A percentile compares a stretch with the other conserved stretches of the same genome.
These are phyloP conservation scores for Termitomyces sp. DNA, from an alignment of 768 basidiomycete genomes.

Conservation along the genomic window DNA sequence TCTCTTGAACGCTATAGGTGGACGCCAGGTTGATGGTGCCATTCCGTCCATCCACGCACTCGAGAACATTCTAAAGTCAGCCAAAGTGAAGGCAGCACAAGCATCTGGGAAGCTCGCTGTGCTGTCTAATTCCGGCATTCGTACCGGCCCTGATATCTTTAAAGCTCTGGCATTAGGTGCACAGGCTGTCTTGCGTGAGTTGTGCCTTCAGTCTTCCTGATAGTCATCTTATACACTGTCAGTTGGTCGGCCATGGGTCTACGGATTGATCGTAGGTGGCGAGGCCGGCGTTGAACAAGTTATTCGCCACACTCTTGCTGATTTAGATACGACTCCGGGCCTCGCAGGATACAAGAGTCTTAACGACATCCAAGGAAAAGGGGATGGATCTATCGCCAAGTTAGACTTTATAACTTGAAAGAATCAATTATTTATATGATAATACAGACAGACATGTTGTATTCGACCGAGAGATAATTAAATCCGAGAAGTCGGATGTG, in stretches of 20 bases:
- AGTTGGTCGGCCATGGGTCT: slow-evolving; percentile 77
- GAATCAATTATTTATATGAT: no score
- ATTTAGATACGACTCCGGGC: slow-evolving; percentile 61
- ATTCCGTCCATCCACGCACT: slow-evolving; percentile 71
- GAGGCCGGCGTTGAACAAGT: slow-evolving; percentile 75
- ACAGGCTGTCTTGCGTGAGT: slow-evolving; percentile 70
- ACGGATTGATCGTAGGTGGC: slow-evolving; percentile 65
- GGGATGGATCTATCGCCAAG: slow-evolving; percentile 43
- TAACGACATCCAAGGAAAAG: slow-evolving; percentile 58
- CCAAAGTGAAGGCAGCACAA: slow-evolving; percentile 53
- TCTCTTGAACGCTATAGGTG: slow-evolving; percentile 34
- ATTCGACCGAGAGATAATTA: background rate
- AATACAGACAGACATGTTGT: no score
- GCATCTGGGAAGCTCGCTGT: slow-evolving; percentile 56
- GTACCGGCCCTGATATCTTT: slow-evolving; percentile 78
- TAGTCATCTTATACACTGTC: background rate
- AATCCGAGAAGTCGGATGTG: background rate
- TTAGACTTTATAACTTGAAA: slow-evolving; percentile 24
- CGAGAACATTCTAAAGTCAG: slow-evolving; percentile 59
- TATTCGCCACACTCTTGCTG: slow-evolving; percentile 59
- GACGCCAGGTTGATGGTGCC: slow-evolving; percentile 74
- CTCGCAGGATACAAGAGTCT: slow-evolving; percentile 54
- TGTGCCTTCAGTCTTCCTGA: background rate
- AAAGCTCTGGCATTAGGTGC: slow-evolving; percentile 86
- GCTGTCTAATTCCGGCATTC: slow-evolving; percentile 77